These are phyloP conservation scores for Fusarium xylarioides DNA, from an alignment of 2,329 filamentous ascomycete species.

Conservation along the genomic window DNA sequence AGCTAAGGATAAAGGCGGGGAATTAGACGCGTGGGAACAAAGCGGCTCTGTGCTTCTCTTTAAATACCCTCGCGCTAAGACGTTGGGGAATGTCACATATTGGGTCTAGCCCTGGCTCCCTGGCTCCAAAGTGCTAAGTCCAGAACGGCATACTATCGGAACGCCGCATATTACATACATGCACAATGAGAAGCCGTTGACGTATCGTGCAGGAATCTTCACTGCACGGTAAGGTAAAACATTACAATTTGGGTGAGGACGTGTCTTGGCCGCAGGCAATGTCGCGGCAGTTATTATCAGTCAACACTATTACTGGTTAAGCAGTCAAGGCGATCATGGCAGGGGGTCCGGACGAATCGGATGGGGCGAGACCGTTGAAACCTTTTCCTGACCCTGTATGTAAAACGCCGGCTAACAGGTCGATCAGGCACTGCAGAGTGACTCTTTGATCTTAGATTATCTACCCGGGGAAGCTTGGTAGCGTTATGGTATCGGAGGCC, in stretches of 20 bases:
- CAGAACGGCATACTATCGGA: not conserved
- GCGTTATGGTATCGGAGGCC: not conserved
- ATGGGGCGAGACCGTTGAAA: not conserved
- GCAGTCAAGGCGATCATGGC: not conserved
- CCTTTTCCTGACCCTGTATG: not conserved
- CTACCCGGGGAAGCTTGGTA: not conserved
- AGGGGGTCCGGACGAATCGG: not conserved
- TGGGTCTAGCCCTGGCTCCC: not conserved
- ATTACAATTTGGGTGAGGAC: not conserved
- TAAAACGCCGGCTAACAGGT: not conserved
- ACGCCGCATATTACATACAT: not conserved
- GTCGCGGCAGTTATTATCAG: not conserved
- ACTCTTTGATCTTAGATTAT: not conserved
- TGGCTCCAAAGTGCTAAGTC: not conserved
- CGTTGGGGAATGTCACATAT: not conserved
- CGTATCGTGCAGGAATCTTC: not conserved
- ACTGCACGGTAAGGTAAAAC: not conserved
- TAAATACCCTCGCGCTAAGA: conserved; percentile 15
- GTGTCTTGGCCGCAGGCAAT: conserved; percentile 2
- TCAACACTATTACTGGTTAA: not conserved
- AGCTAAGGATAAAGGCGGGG: not conserved
- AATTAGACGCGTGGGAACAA: conserved; percentile 4
- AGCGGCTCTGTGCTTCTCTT: conserved; percentile 9
- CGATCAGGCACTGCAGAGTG: not conserved
- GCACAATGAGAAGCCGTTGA: not conserved